Percentiles rank a stretch among this genome's conserved stretches.
Conservation (phyloP, 805 yeast species). For the Candida sanyiensis region DNA sequence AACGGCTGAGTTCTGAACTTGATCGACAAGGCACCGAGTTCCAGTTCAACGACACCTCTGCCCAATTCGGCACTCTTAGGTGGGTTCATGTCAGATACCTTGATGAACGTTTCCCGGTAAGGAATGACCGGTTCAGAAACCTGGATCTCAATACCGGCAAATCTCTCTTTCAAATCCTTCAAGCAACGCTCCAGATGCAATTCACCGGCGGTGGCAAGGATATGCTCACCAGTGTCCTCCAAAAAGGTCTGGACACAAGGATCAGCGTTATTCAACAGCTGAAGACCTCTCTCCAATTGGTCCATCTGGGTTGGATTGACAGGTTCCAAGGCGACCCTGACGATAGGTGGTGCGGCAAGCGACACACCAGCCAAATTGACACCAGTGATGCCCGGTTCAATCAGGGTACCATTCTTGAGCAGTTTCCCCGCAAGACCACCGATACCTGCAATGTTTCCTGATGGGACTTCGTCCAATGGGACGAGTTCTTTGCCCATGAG, state of each 20-base stretch:
- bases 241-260: slow-evolving; percentile 88
- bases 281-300: slow-evolving; percentile 70
- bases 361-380: slow-evolving; percentile 76
- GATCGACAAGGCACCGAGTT: slow-evolving; percentile 44
- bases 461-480: slow-evolving; percentile 73
- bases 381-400: slow-evolving; percentile 52
- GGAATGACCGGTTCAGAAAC: slow-evolving; percentile 93
- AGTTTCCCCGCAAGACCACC: slow-evolving; percentile 83
- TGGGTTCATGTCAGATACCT: slow-evolving; percentile 45
- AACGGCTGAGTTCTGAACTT: slow-evolving; percentile 47
- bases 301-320: slow-evolving; percentile 76
- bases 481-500: slow-evolving; percentile 92
- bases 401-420: slow-evolving; percentile 80
- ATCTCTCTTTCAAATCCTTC: slow-evolving; percentile 83
- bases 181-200: slow-evolving; percentile 91
- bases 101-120: slow-evolving; percentile 75
- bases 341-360: slow-evolving; percentile 79
- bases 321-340: slow-evolving; percentile 94
- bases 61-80: slow-evolving; percentile 40
- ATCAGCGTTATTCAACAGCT: slow-evolving; percentile 78
- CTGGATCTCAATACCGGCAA: slow-evolving; percentile 84
- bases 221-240: slow-evolving; percentile 89
- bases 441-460: slow-evolving; percentile 93
- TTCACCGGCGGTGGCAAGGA: slow-evolving; percentile 94
- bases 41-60: slow-evolving; percentile 45